phyloP scores from a whole-genome alignment of 352 stramenopile genomes.

The Globisporangium solare region DNA sequence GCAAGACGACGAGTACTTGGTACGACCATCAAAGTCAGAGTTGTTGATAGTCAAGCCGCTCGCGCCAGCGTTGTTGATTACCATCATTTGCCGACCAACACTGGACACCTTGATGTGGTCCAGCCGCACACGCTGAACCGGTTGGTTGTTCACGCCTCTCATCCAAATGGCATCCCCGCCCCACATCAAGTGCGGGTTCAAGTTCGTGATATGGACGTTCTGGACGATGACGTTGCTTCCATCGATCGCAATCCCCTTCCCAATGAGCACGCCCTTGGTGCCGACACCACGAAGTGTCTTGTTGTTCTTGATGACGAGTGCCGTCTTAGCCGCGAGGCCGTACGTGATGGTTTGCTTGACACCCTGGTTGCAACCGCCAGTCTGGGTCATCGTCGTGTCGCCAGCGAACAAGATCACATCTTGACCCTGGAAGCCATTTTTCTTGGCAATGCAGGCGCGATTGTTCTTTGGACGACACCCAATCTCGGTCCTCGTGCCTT shows the following conservation, averaged over 20 bases:
- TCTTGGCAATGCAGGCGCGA: no score
- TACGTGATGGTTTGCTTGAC: conserved; percentile 23
- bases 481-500: no score
- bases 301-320: conserved; percentile 23
- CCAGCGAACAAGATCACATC: conserved; percentile 1
- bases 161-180: no score
- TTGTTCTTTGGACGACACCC: no score
- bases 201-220: conserved; percentile 51
- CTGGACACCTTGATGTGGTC: conserved; percentile 41
- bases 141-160: neutral
- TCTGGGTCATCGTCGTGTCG: conserved; percentile 25
- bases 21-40: conserved; percentile 47
- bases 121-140: conserved; percentile 33
- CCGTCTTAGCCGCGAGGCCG: conserved; percentile 30
- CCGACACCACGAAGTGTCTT: conserved; percentile 45
- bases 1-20: conserved; percentile 34
- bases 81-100: conserved; percentile 38
- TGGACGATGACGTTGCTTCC: conserved; percentile 48
- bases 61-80: conserved; percentile 10
- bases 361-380: conserved; percentile 27
- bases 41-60: conserved; percentile 43
- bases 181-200: conserved; percentile 23
- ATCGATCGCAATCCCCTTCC: conserved; percentile 33
- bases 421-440: no score
- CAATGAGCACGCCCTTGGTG: conserved; percentile 26